Base-by-base conservation (phyloP, 2,329 filamentous ascomycete species). In the Mycocentrospora acerina region DNA sequence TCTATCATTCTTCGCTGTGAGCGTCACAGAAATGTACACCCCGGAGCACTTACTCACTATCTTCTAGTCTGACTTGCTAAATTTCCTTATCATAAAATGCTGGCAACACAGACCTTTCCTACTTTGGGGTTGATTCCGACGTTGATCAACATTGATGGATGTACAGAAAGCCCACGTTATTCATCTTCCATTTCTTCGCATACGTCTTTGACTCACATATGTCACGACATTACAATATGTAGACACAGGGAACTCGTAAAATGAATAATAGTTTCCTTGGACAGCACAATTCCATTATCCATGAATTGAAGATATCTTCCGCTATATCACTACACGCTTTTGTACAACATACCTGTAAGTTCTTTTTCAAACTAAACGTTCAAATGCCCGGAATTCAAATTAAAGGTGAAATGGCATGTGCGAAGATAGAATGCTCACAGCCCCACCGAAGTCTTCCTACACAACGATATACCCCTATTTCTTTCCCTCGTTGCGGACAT, bases 271-370 rank as follows among this genome's bases (percentile, higher is more conserved):
- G 24, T 13, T 15, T 14, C 24, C 36, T 42, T 26, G 13, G 32
- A 40, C 31, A 19, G 31, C 38, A 29, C 36, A n/a, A 13, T 40
- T 28, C 34, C 25, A 32, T 26, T 11, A 35, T 29, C 38, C 16
- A 32, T 32, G 17, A 18, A 14, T 31, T 15, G 26, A 39, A 33
- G 11, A 12, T 28, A 17, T 16, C 16, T 24, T 32, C 27, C 12
- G 24, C 13, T 5, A 17, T 15, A 18, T 13, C 10, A 29, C 13
- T 35, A 26, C 42, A 18, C 32, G 36, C 39, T 37, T 26, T 29
- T 15, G 57, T 63, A 37, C 46, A 19, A 57, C 55, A 24, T 40
- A 24, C 32, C 37, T 61, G 52, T 59, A 56, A 59, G 57, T 37
- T 17, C 18, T 37, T 27, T 31, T 32, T 42, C 33, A 35, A 45